Percentiles rank a stretch among this genome's conserved stretches.
These are phyloP conservation scores for Microdochium trichocladiopsis DNA, from an alignment of 2,329 filamentous ascomycete genomes.

Conservation along the genomic window DNA sequence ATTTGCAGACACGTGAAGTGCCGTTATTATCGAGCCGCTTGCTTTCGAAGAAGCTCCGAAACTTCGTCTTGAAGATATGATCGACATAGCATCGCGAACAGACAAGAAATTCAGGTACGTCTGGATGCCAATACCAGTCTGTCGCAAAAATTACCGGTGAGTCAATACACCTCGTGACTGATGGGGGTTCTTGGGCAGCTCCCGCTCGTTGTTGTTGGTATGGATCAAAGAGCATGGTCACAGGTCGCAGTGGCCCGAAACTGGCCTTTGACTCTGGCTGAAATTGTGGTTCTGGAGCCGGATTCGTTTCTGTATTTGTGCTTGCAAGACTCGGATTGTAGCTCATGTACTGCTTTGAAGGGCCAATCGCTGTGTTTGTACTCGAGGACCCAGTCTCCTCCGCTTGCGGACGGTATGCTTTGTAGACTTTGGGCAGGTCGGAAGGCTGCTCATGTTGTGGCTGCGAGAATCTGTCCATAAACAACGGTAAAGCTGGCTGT, in stretches of 20 bases:
- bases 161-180: conserved; percentile 20
- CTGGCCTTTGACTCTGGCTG: background rate
- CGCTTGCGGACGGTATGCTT: background rate
- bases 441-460: background rate
- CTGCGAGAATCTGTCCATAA: background rate
- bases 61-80: conserved; percentile 21
- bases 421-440: background rate
- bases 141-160: conserved; percentile 17
- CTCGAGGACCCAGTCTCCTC: background rate
- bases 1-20: conserved; percentile 15
- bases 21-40: conserved; percentile 11
- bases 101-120: conserved; percentile 23
- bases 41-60: conserved; percentile 19
- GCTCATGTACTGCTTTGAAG: background rate
- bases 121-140: conserved; percentile 28
- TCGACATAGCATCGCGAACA: conserved; percentile 34
- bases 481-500: background rate
- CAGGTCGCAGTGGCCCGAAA: background rate
- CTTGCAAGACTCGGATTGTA: background rate
- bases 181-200: conserved; percentile 1
- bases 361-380: background rate
- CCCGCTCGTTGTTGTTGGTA: background rate
- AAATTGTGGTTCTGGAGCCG: background rate
- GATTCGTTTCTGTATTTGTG: background rate
- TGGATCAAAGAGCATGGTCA: background rate